These are phyloP conservation scores for Xerocomellus dryophilus DNA, from an alignment of 768 basidiomycete species.

Conservation along the genomic window DNA sequence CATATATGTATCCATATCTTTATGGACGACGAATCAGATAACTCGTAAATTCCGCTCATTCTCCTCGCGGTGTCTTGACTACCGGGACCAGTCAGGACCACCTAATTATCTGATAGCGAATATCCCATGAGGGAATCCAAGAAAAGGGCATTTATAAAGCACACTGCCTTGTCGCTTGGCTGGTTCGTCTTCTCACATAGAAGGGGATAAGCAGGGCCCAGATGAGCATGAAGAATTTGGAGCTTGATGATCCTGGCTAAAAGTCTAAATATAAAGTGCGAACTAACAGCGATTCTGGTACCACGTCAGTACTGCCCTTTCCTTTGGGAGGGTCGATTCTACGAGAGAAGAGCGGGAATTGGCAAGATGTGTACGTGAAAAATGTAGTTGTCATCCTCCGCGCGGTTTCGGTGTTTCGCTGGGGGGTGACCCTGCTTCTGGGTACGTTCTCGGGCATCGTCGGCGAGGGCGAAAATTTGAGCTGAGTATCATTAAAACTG, in stretches of 20 bases:
- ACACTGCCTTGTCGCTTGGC: conserved; percentile 22
- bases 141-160: conserved; percentile 23
- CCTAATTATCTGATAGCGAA: conserved; percentile 4
- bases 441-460: neutral
- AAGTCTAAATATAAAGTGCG: conserved; percentile 28
- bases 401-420: conserved; percentile 3
- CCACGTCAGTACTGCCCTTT: conserved; percentile 19
- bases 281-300: neutral
- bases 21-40: conserved; percentile 7
- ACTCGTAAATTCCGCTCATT: conserved; percentile 14
- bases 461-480: neutral
- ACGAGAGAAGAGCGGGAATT: conserved; percentile 9
- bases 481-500: conserved; percentile 18
- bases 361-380: conserved; percentile 14
- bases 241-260: conserved; percentile 20
- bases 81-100: conserved; percentile 10
- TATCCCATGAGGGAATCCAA: conserved; percentile 15
- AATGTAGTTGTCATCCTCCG: neutral
- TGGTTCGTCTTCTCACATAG: conserved; percentile 14
- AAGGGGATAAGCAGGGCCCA: conserved; percentile 18
- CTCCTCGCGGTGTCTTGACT: conserved; percentile 18
- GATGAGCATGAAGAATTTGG: conserved; percentile 8
- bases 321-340: neutral
- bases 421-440: conserved; percentile 7
- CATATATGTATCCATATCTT: neutral